Percentiles rank a stretch among this genome's conserved stretches.
Conservation (phyloP, 2,329 filamentous ascomycete species). For the Nannizzia gypsea region DNA sequence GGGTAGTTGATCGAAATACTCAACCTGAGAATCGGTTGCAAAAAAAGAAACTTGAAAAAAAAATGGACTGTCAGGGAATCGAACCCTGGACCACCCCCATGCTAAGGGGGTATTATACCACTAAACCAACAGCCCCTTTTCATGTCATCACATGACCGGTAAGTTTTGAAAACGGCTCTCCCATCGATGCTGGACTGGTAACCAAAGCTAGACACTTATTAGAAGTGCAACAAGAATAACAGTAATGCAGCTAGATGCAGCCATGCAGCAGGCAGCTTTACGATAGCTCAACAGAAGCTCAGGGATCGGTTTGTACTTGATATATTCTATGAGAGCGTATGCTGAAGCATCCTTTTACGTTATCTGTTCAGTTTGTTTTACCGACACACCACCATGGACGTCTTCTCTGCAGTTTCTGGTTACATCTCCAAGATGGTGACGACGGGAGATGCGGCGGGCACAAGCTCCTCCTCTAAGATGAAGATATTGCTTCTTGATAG, state of each 20-base stretch:
- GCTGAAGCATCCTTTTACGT: not conserved
- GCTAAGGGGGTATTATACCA: not conserved
- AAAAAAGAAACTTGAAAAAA: not conserved
- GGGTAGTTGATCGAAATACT: too few species aligned
- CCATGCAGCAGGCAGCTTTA: not conserved
- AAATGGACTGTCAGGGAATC: not conserved
- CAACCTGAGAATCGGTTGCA: too few species aligned
- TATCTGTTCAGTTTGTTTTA: not conserved
- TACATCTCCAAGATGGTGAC: constrained; percentile 97
- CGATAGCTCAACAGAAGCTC: not conserved
- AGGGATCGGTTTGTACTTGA: not conserved
- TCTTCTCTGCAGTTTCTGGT: constrained; percentile 81
- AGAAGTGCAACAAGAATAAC: not conserved
- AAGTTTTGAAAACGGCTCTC: too few species aligned
- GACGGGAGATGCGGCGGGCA: constrained; percentile 56
- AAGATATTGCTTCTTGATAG: constrained; percentile 90
- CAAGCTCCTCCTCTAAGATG: constrained; percentile 73
- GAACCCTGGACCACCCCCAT: not conserved
- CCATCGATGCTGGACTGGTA: too few species aligned
- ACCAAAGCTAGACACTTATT: not conserved
- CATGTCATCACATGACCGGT: not conserved
- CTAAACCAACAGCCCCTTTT: not conserved
- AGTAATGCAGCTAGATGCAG: not conserved
- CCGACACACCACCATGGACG: constrained; percentile 55
- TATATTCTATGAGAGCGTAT: not conserved